These are phyloP conservation scores for Lasiodiplodia sp. DNA, from an alignment of 2,329 filamentous ascomycete species.

Conservation along the genomic window DNA sequence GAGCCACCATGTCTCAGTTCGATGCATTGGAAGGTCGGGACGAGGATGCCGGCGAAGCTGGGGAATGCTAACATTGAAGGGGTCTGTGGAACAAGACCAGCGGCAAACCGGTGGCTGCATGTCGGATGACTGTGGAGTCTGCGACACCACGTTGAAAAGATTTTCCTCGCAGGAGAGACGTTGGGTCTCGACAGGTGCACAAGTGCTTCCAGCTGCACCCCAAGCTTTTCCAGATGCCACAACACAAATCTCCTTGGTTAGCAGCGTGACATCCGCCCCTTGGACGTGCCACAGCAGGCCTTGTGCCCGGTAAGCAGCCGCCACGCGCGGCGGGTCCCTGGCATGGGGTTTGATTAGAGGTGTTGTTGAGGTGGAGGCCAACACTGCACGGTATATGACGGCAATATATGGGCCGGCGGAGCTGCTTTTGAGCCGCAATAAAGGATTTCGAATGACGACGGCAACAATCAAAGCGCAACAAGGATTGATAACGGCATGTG, in stretches of 20 bases:
- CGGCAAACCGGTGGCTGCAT: constrained; percentile 4
- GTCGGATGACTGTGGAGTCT: constrained; percentile 19
- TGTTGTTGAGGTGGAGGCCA: constrained; percentile 2
- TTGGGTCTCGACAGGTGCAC: not conserved
- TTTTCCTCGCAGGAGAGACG: constrained; percentile 25
- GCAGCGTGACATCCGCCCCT: constrained; percentile 9
- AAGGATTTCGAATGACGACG: constrained; percentile 5
- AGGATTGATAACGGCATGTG: constrained; percentile 22
- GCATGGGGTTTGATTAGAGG: not conserved
- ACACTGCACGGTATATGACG: constrained; percentile 4
- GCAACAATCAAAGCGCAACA: constrained; percentile 7
- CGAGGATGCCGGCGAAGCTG: not conserved
- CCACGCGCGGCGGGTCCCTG: constrained; percentile 3
- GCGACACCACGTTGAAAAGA: constrained; percentile 27
- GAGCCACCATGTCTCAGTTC: constrained; percentile 3
- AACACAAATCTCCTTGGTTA: constrained; percentile 17
- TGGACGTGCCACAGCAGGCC: constrained; percentile 4
- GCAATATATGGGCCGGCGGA: constrained; percentile 7
- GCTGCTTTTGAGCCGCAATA: constrained; percentile 3
- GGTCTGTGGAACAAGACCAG: not conserved
- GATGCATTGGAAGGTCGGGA: not conserved
- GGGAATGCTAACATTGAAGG: not conserved
- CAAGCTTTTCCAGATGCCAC: constrained; percentile 18
- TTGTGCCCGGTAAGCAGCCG: constrained; percentile 21
- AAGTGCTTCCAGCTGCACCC: constrained; percentile 11